Evolutionary conservation across 768 basidiomycete genomes (phyloP).

Genomic region (Leccinum disarticulatum): DNA sequence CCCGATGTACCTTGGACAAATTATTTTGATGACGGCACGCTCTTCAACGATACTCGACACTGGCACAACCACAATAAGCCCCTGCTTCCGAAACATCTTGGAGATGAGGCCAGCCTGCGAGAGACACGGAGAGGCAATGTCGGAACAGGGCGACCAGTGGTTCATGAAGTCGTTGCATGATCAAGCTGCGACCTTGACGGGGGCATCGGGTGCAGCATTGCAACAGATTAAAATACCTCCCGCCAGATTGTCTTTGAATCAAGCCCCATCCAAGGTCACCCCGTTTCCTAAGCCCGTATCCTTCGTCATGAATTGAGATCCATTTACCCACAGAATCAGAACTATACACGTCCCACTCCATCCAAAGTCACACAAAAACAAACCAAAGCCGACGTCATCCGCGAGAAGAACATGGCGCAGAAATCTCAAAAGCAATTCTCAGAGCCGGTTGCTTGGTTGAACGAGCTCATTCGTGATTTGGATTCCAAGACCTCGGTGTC

Average conservation of each 20-base stretch:
- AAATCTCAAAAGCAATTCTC: conserved; percentile 43
- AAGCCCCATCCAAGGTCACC: conserved; percentile 13
- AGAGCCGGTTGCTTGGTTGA: conserved; percentile 52
- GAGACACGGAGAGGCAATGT: conserved; percentile 36
- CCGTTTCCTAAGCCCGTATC: neutral
- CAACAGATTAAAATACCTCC: conserved; percentile 54
- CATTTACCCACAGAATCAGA: conserved; percentile 16
- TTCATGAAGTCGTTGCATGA: conserved; percentile 57
- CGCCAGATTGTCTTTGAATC: conserved; percentile 28
- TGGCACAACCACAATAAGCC: conserved; percentile 56
- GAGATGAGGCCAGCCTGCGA: conserved; percentile 41
- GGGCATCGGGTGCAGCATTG: conserved; percentile 54
- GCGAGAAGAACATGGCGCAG: conserved; percentile 44
- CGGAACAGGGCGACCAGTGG: conserved; percentile 47
- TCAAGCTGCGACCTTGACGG: conserved; percentile 63
- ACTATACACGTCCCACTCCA: conserved; percentile 10
- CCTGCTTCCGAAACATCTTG: conserved; percentile 54
- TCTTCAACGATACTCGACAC: conserved; percentile 53
- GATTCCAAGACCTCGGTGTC: conserved; percentile 19
- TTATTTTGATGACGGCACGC: conserved; percentile 40
- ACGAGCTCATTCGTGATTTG: conserved; percentile 42
- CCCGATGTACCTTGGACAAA: neutral
- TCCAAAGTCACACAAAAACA: conserved; percentile 31
- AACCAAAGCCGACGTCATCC: conserved; percentile 42
- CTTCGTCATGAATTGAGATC: neutral